A percentile compares a stretch with the other conserved stretches of the same genome.
phyloP scores from a whole-genome alignment of 129 eudicot species.

The Chrysanthemum lavandulifolium region DNA sequence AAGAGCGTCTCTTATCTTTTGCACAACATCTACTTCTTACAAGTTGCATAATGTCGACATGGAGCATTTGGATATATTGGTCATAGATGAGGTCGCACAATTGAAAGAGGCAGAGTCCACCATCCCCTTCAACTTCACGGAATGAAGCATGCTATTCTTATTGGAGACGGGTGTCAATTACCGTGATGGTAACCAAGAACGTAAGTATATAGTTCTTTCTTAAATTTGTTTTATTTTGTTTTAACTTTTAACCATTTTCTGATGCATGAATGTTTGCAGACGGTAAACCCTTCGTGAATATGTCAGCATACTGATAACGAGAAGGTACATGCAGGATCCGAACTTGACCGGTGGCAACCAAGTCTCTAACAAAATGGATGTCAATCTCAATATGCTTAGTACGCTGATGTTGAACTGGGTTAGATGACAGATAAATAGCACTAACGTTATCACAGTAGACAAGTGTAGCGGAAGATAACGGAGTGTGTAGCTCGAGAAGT shows the following conservation, averaged over 20 bases:
- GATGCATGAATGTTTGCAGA: not conserved
- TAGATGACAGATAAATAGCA: no score
- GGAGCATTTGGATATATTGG: constrained; percentile 34
- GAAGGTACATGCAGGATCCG: no score
- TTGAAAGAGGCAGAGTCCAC: constrained; percentile 43
- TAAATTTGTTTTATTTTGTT: not conserved
- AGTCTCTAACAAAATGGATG: no score
- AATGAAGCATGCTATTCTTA: constrained; percentile 42
- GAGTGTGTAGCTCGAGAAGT: no score
- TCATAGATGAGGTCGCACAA: constrained; percentile 50
- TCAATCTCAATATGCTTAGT: no score
- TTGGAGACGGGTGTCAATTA: constrained; percentile 51
- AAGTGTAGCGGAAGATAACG: no score
- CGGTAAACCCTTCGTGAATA: no score
- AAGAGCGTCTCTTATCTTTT: constrained; percentile 54
- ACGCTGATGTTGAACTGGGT: no score
- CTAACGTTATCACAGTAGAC: no score
- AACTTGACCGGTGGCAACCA: no score
- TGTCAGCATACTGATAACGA: no score
- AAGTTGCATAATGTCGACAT: constrained; percentile 36
- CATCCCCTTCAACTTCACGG: constrained; percentile 44
- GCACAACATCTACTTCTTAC: constrained; percentile 55
- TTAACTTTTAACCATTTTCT: not conserved
- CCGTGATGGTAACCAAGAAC: constrained; percentile 45
- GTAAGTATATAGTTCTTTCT: constrained; percentile 24